Evolutionary conservation across 2,329 filamentous ascomycete species (phyloP).

Genomic region (Ceratocystis cubensis): DNA sequence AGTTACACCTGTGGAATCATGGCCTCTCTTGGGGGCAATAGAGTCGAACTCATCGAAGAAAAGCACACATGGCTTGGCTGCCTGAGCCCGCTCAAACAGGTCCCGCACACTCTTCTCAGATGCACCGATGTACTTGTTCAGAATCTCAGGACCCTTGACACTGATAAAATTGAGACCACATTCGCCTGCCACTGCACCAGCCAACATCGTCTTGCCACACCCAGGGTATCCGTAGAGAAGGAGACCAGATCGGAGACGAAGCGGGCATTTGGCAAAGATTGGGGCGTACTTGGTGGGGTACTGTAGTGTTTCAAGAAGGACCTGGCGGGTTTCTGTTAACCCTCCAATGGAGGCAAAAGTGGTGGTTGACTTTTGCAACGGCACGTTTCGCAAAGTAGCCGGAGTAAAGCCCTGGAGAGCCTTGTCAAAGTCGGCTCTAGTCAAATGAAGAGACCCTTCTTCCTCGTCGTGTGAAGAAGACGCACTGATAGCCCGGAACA

Average conservation of each 20-base stretch:
- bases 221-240: constrained; percentile 91
- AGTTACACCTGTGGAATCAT: constrained; percentile 96
- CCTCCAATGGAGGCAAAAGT: constrained; percentile 90
- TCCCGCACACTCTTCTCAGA: constrained; percentile 94
- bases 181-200: constrained; percentile 93
- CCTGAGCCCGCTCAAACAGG: constrained; percentile 81
- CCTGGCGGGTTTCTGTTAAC: constrained; percentile 70
- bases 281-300: constrained; percentile 97
- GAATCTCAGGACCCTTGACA: constrained; percentile 93
- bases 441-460: constrained; percentile 47
- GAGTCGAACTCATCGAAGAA: constrained; percentile 99
- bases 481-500: constrained; percentile 66
- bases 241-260: constrained; percentile 85
- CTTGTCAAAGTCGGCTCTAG: constrained; percentile 63
- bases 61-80: constrained; percentile 81
- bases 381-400: constrained; percentile 85
- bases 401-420: constrained; percentile 90
- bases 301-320: constrained; percentile 86
- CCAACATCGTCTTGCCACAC: constrained; percentile 90
- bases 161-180: constrained; percentile 97
- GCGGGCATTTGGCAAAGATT: constrained; percentile 89
- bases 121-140: constrained; percentile 98
- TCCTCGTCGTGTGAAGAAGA: constrained; percentile 32
- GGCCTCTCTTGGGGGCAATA: constrained; percentile 91
- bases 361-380: constrained; percentile 81